Conservation (phyloP, 2,329 filamentous ascomycete species). For the Parastagonospora avenae region DNA sequence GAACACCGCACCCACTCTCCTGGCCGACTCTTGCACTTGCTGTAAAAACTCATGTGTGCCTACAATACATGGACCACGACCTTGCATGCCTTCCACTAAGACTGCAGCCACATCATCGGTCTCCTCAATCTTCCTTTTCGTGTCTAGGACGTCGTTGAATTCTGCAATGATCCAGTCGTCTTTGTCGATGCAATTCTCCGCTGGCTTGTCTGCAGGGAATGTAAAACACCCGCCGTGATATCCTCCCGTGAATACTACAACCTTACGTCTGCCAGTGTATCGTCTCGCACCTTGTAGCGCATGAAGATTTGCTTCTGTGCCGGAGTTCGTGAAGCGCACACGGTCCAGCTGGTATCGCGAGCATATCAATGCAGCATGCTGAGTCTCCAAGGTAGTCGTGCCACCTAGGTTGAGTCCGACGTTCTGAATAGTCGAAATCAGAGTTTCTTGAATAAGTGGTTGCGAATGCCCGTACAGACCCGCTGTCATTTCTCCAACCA, state of each 20-base stretch:
- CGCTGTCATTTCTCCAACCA: conserved; percentile 36
- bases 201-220: conserved; percentile 48
- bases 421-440: conserved; percentile 26
- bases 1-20: conserved; percentile 60
- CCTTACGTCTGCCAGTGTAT: conserved; percentile 49
- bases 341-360: conserved; percentile 25
- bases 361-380: conserved; percentile 27
- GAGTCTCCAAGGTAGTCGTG: conserved; percentile 24
- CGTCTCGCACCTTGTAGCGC: conserved; percentile 50
- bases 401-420: conserved; percentile 44
- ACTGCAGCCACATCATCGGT: conserved; percentile 62
- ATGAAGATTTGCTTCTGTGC: conserved; percentile 36
- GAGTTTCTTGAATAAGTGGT: conserved; percentile 25
- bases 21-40: conserved; percentile 56
- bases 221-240: conserved; percentile 63
- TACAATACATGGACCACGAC: conserved; percentile 63
- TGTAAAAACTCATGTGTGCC: conserved; percentile 59
- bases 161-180: conserved; percentile 64
- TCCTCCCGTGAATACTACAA: conserved; percentile 56
- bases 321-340: conserved; percentile 36
- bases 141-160: conserved; percentile 64
- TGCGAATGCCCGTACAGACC: conserved; percentile 38
- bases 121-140: conserved; percentile 50
- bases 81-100: conserved; percentile 70
- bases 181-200: conserved; percentile 55